A percentile compares a stretch with the other conserved stretches of the same genome.
Conservation (phyloP, 2,329 filamentous ascomycete species). For the Aspergillus pseudoglaucus region DNA sequence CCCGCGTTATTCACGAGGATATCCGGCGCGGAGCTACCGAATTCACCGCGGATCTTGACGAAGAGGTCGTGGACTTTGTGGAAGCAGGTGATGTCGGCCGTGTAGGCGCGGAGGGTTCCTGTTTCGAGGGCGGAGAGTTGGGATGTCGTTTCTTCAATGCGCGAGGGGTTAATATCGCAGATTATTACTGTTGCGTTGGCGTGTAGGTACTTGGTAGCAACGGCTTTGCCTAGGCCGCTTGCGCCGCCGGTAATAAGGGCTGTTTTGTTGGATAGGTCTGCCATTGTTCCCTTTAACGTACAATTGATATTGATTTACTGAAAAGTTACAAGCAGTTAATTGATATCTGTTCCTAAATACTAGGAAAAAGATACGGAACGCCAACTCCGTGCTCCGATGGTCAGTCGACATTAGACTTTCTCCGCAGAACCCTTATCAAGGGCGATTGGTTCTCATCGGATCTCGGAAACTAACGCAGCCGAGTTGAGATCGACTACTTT, state of each 20-base stretch:
- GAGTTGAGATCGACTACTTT: no score
- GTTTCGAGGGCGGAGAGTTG: constrained; percentile 14
- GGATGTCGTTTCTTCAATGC: constrained; percentile 14
- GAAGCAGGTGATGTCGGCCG: constrained; percentile 33
- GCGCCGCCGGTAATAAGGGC: constrained; percentile 32
- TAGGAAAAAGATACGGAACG: no score
- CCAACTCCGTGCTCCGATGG: no score
- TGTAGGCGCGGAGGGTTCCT: constrained; percentile 21
- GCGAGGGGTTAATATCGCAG: constrained; percentile 30
- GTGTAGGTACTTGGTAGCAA: constrained; percentile 25
- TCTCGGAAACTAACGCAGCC: no score
- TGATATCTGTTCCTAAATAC: no score
- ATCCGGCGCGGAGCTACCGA: constrained; percentile 42
- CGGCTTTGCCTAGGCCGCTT: constrained; percentile 34
- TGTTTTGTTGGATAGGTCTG: constrained; percentile 13
- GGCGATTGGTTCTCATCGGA: no score
- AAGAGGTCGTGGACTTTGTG: constrained; percentile 34
- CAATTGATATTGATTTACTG: no score
- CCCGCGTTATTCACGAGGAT: constrained; percentile 55
- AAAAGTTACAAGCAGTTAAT: no score
- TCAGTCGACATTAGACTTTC: no score
- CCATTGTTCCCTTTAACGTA: no score
- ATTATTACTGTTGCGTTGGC: constrained; percentile 35
- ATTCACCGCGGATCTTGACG: constrained; percentile 23
- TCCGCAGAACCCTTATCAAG: no score